These are phyloP conservation scores for Moesziomyces antarcticus DNA, from an alignment of 1,284 basidiomycete species.

Conservation along the genomic window DNA sequence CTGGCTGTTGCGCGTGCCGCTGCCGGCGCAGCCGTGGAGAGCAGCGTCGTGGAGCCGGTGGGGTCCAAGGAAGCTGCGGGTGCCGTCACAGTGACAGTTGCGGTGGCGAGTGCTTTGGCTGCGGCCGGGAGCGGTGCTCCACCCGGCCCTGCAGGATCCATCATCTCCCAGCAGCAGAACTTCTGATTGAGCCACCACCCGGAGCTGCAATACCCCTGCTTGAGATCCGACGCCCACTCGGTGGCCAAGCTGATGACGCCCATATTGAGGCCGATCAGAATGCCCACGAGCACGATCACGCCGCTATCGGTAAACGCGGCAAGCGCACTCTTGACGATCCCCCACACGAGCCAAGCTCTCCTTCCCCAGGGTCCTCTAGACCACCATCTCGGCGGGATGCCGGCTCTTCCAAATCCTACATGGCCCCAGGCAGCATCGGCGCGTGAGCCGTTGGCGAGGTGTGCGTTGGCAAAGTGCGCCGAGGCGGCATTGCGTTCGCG, in stretches of 20 bases:
- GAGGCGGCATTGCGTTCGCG: conserved; percentile 49
- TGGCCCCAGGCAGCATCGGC: conserved; percentile 39
- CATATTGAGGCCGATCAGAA: conserved; percentile 90
- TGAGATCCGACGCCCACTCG: conserved; percentile 97
- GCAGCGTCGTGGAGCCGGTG: conserved; percentile 1
- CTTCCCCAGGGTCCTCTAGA: conserved; percentile 32
- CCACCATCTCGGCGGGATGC: conserved; percentile 55
- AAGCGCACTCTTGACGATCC: conserved; percentile 47
- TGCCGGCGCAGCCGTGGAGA: conserved; percentile 13
- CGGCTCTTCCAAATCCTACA: conserved; percentile 29
- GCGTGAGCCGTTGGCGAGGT: conserved; percentile 44
- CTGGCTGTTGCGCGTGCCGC: conserved; percentile 1
- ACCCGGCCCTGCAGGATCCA: conserved; percentile 61
- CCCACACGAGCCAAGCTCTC: conserved; percentile 50
- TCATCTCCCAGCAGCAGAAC: conserved; percentile 92
- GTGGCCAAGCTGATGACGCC: conserved; percentile 94
- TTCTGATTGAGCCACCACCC: conserved; percentile 99
- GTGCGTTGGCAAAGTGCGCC: conserved; percentile 47
- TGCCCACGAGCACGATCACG: conserved; percentile 71
- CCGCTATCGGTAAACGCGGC: conserved; percentile 60
- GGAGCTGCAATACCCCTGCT: conserved; percentile 94
- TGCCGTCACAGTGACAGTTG: conserved; percentile 41
- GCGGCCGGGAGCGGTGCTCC: conserved; percentile 50
- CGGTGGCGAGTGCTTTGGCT: conserved; percentile 33
- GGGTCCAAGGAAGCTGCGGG: not conserved